Conservation (phyloP, 1,284 basidiomycete genomes). For the Malassezia psittaci region DNA sequence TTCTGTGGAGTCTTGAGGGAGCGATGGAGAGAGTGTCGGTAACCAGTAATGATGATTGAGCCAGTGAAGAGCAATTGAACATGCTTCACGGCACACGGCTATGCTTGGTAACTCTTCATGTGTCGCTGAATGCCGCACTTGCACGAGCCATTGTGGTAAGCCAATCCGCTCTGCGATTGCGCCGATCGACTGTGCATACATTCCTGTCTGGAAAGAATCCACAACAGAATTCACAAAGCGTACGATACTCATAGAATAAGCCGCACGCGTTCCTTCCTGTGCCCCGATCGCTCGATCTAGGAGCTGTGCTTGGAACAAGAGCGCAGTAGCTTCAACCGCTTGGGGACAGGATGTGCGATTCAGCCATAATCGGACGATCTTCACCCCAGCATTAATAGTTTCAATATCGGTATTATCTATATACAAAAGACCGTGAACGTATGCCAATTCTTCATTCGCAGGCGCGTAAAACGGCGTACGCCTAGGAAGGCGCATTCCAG, state of each 20-base stretch:
- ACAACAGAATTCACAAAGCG: slow-evolving; percentile 70
- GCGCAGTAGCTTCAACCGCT: slow-evolving; percentile 39
- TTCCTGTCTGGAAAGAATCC: slow-evolving; percentile 77
- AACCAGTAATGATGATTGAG: slow-evolving; percentile 18
- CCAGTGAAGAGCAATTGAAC: slow-evolving; percentile 49
- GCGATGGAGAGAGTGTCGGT: slow-evolving; percentile 5
- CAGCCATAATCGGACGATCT: slow-evolving; percentile 34
- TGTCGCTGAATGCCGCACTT: slow-evolving; percentile 83
- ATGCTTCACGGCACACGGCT: slow-evolving; percentile 64
- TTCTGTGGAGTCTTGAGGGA: neutral
- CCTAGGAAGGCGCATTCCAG: slow-evolving; percentile 13
- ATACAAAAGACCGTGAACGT: slow-evolving; percentile 9
- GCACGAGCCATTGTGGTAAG: slow-evolving; percentile 80
- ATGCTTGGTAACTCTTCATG: slow-evolving; percentile 89
- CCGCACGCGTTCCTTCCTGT: slow-evolving; percentile 22
- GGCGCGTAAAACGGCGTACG: slow-evolving; percentile 15
- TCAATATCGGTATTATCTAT: neutral
- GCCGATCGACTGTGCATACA: slow-evolving; percentile 70
- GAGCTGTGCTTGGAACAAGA: slow-evolving; percentile 29
- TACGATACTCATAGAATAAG: slow-evolving; percentile 33
- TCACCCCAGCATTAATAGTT: slow-evolving; percentile 18
- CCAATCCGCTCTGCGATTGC: slow-evolving; percentile 75
- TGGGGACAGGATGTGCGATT: slow-evolving; percentile 38
- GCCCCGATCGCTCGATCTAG: slow-evolving; percentile 22
- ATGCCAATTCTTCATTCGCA: slow-evolving; percentile 4